phyloP scores from a whole-genome alignment of 208 protist species.

The Zelonia costaricensis region DNA sequence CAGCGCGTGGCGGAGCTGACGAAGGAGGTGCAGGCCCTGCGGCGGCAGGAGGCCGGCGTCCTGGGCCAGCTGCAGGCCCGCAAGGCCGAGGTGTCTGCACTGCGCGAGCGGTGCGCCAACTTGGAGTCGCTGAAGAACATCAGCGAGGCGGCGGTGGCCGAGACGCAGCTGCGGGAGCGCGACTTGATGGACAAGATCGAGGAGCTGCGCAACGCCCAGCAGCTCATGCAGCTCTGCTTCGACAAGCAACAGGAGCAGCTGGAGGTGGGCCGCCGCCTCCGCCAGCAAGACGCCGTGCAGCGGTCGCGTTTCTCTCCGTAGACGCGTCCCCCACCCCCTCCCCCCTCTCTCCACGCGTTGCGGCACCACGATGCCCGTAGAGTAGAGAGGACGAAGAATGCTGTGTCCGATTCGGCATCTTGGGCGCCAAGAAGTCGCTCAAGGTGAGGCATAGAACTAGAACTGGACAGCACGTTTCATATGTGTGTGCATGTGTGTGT shows the following conservation, averaged over 20 bases:
- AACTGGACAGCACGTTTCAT: neutral
- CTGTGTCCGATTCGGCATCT: no score
- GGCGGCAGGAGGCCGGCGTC: conserved; percentile 50
- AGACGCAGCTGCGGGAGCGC: conserved; percentile 71
- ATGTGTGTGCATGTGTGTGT: neutral
- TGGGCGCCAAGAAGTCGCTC: no score
- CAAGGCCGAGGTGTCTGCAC: conserved; percentile 60
- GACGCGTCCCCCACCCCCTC: neutral
- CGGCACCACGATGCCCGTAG: no score
- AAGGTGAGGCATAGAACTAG: neutral
- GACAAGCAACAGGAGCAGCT: conserved; percentile 91
- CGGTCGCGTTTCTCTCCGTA: conserved; percentile 2
- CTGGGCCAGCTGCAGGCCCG: conserved; percentile 57
- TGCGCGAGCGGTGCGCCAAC: conserved; percentile 83
- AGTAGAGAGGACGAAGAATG: no score
- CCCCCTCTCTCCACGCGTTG: no score
- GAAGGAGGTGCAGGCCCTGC: conserved; percentile 49
- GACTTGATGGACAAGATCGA: conserved; percentile 78
- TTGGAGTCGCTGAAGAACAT: conserved; percentile 85
- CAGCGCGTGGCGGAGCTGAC: conserved; percentile 35
- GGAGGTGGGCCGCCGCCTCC: conserved; percentile 66
- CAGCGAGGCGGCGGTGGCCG: conserved; percentile 55
- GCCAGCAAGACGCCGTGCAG: conserved; percentile 37
- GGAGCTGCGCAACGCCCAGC: conserved; percentile 75
- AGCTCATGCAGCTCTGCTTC: conserved; percentile 90